Base-by-base conservation (phyloP, 2,329 filamentous ascomycete species). In the Xylariales sp. region DNA sequence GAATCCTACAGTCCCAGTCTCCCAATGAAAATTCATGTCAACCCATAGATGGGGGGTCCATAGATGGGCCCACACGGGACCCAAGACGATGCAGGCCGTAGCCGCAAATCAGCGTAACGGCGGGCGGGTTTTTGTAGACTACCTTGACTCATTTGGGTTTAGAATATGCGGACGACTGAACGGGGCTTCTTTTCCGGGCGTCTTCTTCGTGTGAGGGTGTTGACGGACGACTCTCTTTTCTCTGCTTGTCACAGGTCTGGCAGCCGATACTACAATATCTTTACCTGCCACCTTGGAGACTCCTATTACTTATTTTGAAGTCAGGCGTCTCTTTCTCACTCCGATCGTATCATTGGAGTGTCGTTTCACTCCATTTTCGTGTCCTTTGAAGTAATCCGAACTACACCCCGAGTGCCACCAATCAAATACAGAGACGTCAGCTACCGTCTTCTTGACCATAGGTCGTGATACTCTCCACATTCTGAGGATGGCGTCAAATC, bases 401-500 rank as follows among this genome's bases (percentile, higher is more conserved):
- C n/a, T n/a, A n/a, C n/a, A n/a, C n/a, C n/a, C n/a, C n/a, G n/a
- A n/a, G n/a, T n/a, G n/a, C n/a, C n/a, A n/a, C n/a, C n/a, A n/a
- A n/a, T n/a, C n/a, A n/a, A n/a, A n/a, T n/a, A n/a, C n/a, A n/a
- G n/a, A n/a, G n/a, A n/a, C n/a, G n/a, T n/a, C n/a, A n/a, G n/a
- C n/a, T n/a, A n/a, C n/a, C n/a, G n/a, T n/a, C n/a, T n/a, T n/a
- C n/a, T n/a, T n/a, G n/a, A n/a, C n/a, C n/a, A n/a, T n/a, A n/a
- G n/a, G n/a, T n/a, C n/a, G 9, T 10, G 15, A 32, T 10, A 32
- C 15, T 16, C 15, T 15, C 9, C 29, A 32, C 8, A 7, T 15
- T 15, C 8, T 14, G 15, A 32, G 8, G 28, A 48, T 49, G 44
- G 14, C 35, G 40, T 49, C 52, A 42, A 50, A 50, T 46, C 52